Evolutionary conservation across 2,329 filamentous ascomycete species (phyloP).

Genomic region (Cadophora luteo-olivacea): DNA sequence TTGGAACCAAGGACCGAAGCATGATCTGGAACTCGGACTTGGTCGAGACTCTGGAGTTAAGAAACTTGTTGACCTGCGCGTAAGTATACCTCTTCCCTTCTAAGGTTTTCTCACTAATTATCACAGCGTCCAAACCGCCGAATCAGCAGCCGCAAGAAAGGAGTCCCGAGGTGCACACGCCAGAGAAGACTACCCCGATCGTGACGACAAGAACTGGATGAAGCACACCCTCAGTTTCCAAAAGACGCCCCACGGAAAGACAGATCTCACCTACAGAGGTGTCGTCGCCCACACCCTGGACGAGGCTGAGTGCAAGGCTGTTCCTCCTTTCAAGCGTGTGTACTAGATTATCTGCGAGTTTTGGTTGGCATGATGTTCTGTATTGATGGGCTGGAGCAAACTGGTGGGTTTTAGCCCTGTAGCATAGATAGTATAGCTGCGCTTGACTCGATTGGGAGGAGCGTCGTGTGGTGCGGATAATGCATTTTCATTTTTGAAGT

Average conservation of each 20-base stretch:
- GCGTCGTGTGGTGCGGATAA: neutral
- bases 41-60: conserved; percentile 92
- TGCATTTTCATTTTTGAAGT: conserved; percentile 10
- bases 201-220: conserved; percentile 98
- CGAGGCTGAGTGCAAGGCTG: conserved; percentile 93
- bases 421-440: conserved; percentile 31
- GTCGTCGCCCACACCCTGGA: conserved; percentile 87
- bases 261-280: conserved; percentile 84
- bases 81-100: conserved; percentile 22
- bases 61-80: conserved; percentile 89
- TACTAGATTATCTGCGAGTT: conserved; percentile 60
- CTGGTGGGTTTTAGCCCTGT: conserved; percentile 31
- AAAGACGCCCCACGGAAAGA: conserved; percentile 86
- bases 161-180: conserved; percentile 97
- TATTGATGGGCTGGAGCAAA: conserved; percentile 11
- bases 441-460: neutral
- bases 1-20: conserved; percentile 96
- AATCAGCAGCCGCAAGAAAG: conserved; percentile 89
- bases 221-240: conserved; percentile 98
- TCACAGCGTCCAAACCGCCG: conserved; percentile 82
- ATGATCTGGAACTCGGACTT: conserved; percentile 99
- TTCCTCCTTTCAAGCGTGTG: conserved; percentile 95
- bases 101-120: conserved; percentile 26
- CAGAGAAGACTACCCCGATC: conserved; percentile 93
- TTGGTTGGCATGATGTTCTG: conserved; percentile 12